Evolutionary conservation across 179 eudicot species (phyloP).

Genomic region (Heliamphora ciliata): DNA sequence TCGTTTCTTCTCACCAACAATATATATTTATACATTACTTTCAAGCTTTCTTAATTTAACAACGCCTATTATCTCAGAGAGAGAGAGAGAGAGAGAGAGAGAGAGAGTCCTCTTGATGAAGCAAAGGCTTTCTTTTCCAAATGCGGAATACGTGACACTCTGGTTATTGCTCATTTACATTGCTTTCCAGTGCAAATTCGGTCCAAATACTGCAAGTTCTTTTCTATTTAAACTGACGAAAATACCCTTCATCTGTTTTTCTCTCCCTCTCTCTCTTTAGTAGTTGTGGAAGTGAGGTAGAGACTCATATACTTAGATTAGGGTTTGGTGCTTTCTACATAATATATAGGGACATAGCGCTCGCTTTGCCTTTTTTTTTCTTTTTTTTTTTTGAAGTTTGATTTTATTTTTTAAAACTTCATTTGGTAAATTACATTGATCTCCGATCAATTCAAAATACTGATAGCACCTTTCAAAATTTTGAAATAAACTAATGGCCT

Average conservation of each 20-base stretch:
- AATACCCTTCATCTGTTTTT: not conserved
- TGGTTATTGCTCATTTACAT: not conserved
- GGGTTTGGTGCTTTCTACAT: conserved; percentile 5
- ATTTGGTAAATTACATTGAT: no score
- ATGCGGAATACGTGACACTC: not conserved
- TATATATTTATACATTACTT: not conserved
- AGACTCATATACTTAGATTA: not conserved
- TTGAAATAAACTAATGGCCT: no score
- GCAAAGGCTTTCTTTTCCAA: conserved; percentile 1
- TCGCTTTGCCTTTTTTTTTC: no score
- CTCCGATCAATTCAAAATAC: no score
- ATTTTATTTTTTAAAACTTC: no score
- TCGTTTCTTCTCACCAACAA: not conserved
- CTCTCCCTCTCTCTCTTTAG: not conserved
- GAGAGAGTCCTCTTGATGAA: not conserved
- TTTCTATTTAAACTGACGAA: not conserved
- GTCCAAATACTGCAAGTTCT: conserved; percentile 8
- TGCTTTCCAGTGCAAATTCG: conserved; percentile 10
- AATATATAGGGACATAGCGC: not conserved
- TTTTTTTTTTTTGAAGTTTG: no score
- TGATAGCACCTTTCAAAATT: no score
- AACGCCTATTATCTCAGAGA: not conserved
- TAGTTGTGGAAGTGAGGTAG: no score
- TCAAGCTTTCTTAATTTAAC: conserved; percentile 9
- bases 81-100: not conserved